Conservation (phyloP, 805 yeast species). For the Ogataea sp. region DNA sequence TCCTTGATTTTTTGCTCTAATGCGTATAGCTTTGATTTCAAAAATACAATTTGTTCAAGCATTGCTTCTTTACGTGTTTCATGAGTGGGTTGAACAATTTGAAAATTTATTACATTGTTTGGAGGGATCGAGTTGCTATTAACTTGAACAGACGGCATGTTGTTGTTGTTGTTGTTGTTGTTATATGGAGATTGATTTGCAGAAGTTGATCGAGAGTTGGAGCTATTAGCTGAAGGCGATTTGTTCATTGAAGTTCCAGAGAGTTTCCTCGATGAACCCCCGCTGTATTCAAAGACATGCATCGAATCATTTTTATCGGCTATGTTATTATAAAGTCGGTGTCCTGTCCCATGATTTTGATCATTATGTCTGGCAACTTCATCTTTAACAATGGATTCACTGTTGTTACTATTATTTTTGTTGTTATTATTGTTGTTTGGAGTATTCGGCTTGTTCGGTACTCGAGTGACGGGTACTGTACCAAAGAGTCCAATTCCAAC, state of each 20-base stretch:
- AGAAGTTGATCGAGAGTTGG: not conserved
- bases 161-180: not conserved
- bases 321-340: not conserved
- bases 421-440: too few species aligned
- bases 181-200: not conserved
- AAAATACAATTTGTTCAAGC: not conserved
- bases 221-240: not conserved
- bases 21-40: constrained; percentile 1
- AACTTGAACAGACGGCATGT: too few species aligned
- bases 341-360: too few species aligned
- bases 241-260: not conserved
- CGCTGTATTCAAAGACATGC: not conserved
- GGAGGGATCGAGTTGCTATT: too few species aligned
- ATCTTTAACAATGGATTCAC: too few species aligned
- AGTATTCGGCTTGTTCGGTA: too few species aligned
- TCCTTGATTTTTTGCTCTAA: not conserved
- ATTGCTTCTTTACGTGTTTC: constrained; percentile 1
- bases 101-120: too few species aligned
- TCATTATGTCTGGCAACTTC: too few species aligned
- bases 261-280: not conserved
- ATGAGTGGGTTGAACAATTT: too few species aligned
- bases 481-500: constrained; percentile 4
- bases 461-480: not conserved
- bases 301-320: not conserved
- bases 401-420: too few species aligned